A percentile compares a stretch with the other conserved stretches of the same genome.
Conservation (phyloP, 75 land plant genomes). For the Cupressus sempervirens region DNA sequence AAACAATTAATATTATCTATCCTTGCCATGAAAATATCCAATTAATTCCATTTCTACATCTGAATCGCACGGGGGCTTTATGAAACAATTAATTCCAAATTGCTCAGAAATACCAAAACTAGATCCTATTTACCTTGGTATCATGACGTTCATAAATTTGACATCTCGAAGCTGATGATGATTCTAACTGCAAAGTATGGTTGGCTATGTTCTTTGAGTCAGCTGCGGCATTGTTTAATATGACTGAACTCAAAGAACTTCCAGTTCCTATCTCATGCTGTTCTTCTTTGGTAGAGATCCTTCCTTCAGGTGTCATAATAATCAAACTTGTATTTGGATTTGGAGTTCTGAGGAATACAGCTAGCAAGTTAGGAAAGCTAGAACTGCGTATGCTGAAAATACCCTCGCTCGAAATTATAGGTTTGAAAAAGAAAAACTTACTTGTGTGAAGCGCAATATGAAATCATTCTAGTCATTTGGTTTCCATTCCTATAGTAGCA, state of each 20-base stretch:
- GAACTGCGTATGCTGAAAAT: not conserved
- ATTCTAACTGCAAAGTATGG: constrained; percentile 37
- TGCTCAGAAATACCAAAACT: not conserved
- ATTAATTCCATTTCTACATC: not conserved
- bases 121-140: constrained; percentile 25
- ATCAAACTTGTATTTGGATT: constrained; percentile 76
- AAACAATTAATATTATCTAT: not conserved
- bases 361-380: not conserved
- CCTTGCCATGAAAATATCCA: not conserved
- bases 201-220: constrained; percentile 10
- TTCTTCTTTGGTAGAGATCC: constrained; percentile 40
- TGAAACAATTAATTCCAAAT: not conserved
- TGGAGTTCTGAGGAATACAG: not conserved
- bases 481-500: constrained; percentile 63
- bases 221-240: constrained; percentile 12
- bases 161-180: constrained; percentile 74
- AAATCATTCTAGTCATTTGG: constrained; percentile 68
- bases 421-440: constrained; percentile 7
- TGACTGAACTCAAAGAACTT: constrained; percentile 31
- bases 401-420: not conserved
- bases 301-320: constrained; percentile 59
- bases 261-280: constrained; percentile 34
- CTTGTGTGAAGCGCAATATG: constrained; percentile 81
- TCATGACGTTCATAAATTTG: constrained; percentile 32
- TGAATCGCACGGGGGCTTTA: not conserved